Evolutionary conservation across 371 early-diverging fungal species (phyloP), one percentile per base, ranked within the genome.

Genomic region (Lichtheimia ornata): DNA sequence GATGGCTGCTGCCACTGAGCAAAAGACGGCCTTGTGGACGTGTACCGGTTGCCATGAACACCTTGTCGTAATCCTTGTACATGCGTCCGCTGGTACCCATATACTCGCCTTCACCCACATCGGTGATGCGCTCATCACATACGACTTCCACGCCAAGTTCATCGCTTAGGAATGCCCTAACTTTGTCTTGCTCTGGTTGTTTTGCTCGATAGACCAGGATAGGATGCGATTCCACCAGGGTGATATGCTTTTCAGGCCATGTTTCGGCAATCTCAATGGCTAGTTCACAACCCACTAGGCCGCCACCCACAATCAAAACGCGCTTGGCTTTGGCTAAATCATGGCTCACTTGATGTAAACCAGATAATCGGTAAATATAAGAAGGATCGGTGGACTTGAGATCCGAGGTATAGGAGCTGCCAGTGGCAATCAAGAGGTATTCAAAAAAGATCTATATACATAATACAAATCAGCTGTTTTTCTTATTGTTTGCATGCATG

Each of bases 391-490:
- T 70, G 3, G 79, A 74, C 51, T 79, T 80, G n/a, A 83, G 69
- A 27, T 78, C 79, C 11, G 70, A 70, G 15, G 79, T 75, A 65
- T 87, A 87, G 5, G 72, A 67, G 40, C 86, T 84, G 1, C 93
- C 93, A 0, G 89, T 87, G 17, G 87, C 86, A 20, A 93, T 70
- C 1, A 88, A 83, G 45, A 89, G 67, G 65, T 90, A 90, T 65
- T 93, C 88, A 49, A 61, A 61, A 41, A 40, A 41, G 30, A 54
- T 54, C 54, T 54, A 54, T 5, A 25, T 14, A 53, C 30, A 22
- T 9, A 17, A 17, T 13, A 28, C 4, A n/a, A 14, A 12, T 52
- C n/a, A 27, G 25, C n/a, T 27, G n/a, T 25, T 52, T 52, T 25
- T 30, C n/a, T 24, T 14, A n/a, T 14, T 13, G 28, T 28, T 27